Percentiles rank a stretch among this genome's conserved stretches.
phyloP scores from a whole-genome alignment of 2,329 filamentous ascomycete genomes.

The Dendryphion nanum region DNA sequence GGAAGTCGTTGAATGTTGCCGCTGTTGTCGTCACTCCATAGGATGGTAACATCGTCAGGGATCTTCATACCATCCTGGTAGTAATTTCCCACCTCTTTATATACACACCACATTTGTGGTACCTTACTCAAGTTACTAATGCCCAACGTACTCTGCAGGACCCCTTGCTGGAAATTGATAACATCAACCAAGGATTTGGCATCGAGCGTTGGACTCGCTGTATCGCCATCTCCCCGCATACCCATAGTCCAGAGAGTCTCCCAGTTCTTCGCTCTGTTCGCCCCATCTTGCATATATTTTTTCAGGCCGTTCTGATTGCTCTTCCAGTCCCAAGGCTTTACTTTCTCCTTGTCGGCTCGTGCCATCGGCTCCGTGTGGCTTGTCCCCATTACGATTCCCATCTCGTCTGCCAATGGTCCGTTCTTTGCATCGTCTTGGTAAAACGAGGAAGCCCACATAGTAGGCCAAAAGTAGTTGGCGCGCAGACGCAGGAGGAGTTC shows the following conservation, averaged over 20 bases:
- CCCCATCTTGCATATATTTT: constrained; percentile 25
- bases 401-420: constrained; percentile 66
- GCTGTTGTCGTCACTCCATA: constrained; percentile 68
- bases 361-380: constrained; percentile 71
- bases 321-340: constrained; percentile 28
- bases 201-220: constrained; percentile 38
- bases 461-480: constrained; percentile 73
- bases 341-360: constrained; percentile 47
- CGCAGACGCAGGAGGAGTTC: constrained; percentile 67
- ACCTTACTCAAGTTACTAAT: constrained; percentile 48
- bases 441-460: constrained; percentile 67
- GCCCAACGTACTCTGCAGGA: constrained; percentile 55
- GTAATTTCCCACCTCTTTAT: constrained; percentile 69
- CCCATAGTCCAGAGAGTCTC: constrained; percentile 62
- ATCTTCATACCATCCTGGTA: constrained; percentile 60
- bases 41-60: constrained; percentile 62
- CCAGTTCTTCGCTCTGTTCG: constrained; percentile 55
- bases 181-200: constrained; percentile 50
- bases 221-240: constrained; percentile 69
- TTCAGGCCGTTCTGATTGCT: constrained; percentile 22
- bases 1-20: constrained; percentile 63
- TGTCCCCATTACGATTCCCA: constrained; percentile 68
- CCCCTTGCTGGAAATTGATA: constrained; percentile 57
- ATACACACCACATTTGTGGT: constrained; percentile 68
- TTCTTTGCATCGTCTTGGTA: constrained; percentile 66